Evolutionary conservation across 768 basidiomycete species (phyloP).

Genomic region (Kwoniella europaea): DNA sequence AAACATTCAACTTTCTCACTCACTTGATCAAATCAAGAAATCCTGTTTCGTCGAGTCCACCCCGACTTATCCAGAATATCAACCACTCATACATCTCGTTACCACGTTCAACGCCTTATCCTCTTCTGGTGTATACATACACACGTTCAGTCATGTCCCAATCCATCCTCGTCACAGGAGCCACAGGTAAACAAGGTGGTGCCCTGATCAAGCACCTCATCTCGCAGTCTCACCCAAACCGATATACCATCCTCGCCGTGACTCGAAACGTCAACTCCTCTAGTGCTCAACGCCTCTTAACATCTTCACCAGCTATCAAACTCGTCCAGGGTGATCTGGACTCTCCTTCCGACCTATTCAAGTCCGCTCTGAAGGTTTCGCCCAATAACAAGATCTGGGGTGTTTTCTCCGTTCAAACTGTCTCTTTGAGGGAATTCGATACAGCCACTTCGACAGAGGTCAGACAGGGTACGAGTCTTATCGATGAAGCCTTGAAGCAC

Average conservation of each 20-base stretch:
- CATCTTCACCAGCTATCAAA: neutral
- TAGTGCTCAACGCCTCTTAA: neutral
- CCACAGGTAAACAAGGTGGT: constrained; percentile 21
- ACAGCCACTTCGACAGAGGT: neutral
- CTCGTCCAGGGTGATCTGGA: constrained; percentile 22
- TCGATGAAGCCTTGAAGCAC: constrained; percentile 12
- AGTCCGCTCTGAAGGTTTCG: constrained; percentile 5
- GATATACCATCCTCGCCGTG: constrained; percentile 18
- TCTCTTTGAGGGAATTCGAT: neutral
- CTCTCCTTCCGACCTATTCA: constrained; percentile 2
- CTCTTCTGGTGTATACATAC: too few relatives aligned
- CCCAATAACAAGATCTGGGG: constrained; percentile 21
- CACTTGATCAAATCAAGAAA: neutral
- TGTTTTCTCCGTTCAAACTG: constrained; percentile 17
- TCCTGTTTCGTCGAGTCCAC: too few relatives aligned
- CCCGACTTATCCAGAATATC: too few relatives aligned
- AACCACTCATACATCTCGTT: too few relatives aligned
- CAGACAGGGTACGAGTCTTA: constrained; percentile 18
- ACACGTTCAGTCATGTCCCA: constrained; percentile 5
- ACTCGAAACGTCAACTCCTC: constrained; percentile 15
- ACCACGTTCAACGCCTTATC: too few relatives aligned
- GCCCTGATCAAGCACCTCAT: constrained; percentile 9
- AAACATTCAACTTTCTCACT: neutral
- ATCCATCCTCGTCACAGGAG: constrained; percentile 14
- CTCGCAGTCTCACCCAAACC: neutral